Evolutionary conservation across 148 eudicot genomes (phyloP), one percentile per base, ranked within the genome.

Genomic region (Chenopodium quinoa): DNA sequence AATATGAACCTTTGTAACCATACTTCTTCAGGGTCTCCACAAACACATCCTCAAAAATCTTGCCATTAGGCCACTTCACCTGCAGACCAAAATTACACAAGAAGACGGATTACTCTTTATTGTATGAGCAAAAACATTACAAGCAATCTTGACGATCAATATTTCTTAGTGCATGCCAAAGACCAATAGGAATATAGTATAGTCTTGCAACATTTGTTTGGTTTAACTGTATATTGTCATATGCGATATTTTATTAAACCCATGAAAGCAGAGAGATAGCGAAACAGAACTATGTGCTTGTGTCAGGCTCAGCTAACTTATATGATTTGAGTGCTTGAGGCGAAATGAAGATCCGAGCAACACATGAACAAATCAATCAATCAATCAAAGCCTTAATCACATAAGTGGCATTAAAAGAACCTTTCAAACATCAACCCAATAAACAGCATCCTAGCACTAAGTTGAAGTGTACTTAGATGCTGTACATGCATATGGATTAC

Each of bases 31-130:
- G 94, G 50, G 87, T 94, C 79, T 89, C 91, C 68, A 96, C 91
- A 83, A 96, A 96, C 37, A 88, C 85, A 74, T 94, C 99, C 85
- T 96, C 99, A 75, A 88, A 91, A 81, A 71, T 92, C 86, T 92
- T 92, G 66, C 97, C 98, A 67, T 87, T 81, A 19, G 98, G 34
- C 99, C 99, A 96, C 86, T 91, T 92, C 65, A 96, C 98, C 99
- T 96, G 90, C 82, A 71, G 47, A 78, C 66, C 29, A 40, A 20
- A 37, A 65, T 22, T 23, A 44, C 7, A 25, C 23, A 65, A 58
- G 64, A 60, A 20, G 71, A 77, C 32, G 58, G 58, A 62, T 58
- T 4, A 40, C 9, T 25, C 17, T 31, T 34, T 4, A 34, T 71
- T 77, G 44, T 40, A n/a, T 75, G 56, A 44, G 34, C 20, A 32